Base-by-base conservation (phyloP, 179 eudicot species). In the Beta lomatogona region DNA sequence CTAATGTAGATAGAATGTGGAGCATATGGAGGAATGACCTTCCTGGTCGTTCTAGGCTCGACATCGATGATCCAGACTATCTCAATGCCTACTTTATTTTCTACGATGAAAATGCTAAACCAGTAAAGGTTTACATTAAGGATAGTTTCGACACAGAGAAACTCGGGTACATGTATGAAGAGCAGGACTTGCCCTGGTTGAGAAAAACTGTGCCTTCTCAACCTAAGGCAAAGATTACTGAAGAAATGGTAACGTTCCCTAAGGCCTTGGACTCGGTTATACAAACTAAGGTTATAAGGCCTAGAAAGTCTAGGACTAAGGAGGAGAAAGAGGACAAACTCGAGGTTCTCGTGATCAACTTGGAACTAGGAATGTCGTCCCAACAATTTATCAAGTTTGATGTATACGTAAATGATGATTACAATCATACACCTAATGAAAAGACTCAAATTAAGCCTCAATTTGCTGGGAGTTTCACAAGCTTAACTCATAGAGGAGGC, bases 51-150 rank as follows among this genome's bases (percentile, higher is more conserved):
- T 10, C n/a, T 0, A 73, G 78, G 22, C 11, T 15, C 9, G 53
- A 80, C 12, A 25, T 66, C 7, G 4, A 14, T 14, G 66, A 53
- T 1, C 58, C 57, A 13, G 79, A 80, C 6, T 80, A 52, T n/a
- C 58, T 64, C 5, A 54, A 80, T 14, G 63, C 74, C 0, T 63
- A 16, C 55, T 80, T 73, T 57, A 19, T 80, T 5, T 80, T 80
- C 66, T 74, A 36, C 74, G 83, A 80, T 15, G 83, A 80, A 53
- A 74, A 80, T 66, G 79, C 67, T 19, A 63, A 80, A 0, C 83
- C 79, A 4, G 79, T 74, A 16, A 74, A 25, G 74, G 71, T 80
- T 13, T 73, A 80, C 14, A 41, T 65, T n/a, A 54, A 45, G 5
- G 83, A 80, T 14, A 59, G 72, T 52, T 80, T 80, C 22, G 0